Conservation (phyloP, 2,329 filamentous ascomycete species). For the Colletotrichum endophyticum region DNA sequence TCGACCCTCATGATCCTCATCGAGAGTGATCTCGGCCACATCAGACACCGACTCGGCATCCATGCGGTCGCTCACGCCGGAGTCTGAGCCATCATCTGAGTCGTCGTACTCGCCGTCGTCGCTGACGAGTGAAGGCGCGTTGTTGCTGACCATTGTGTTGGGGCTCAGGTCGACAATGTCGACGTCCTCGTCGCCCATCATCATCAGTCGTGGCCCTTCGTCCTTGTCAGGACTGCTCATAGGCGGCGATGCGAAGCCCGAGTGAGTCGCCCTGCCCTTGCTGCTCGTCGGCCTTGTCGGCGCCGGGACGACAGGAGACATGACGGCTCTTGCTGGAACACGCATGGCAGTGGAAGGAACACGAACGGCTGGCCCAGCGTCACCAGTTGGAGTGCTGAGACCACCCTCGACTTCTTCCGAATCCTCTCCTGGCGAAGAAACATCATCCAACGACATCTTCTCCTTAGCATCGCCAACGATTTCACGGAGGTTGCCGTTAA, state of each 20-base stretch:
- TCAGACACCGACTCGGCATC: slow-evolving; percentile 66
- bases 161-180: slow-evolving; percentile 71
- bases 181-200: slow-evolving; percentile 49
- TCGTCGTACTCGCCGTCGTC: slow-evolving; percentile 82
- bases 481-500: slow-evolving; percentile 63
- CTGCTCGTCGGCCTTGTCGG: slow-evolving; percentile 58
- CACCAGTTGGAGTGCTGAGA: slow-evolving; percentile 26
- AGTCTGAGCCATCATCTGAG: slow-evolving; percentile 68
- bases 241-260: slow-evolving; percentile 43
- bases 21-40: slow-evolving; percentile 66
- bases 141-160: slow-evolving; percentile 73
- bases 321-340: slow-evolving; percentile 62
- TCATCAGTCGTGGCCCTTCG: slow-evolving; percentile 34
- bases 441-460: slow-evolving; percentile 53
- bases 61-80: slow-evolving; percentile 60
- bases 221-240: slow-evolving; percentile 23
- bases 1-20: slow-evolving; percentile 58
- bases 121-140: slow-evolving; percentile 79
- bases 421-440: slow-evolving; percentile 58
- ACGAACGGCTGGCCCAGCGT: slow-evolving; percentile 33
- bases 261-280: slow-evolving; percentile 53
- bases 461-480: slow-evolving; percentile 65
- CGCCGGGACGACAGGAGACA: slow-evolving; percentile 51
- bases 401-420: slow-evolving; percentile 52
- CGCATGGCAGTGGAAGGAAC: slow-evolving; percentile 48